These are phyloP conservation scores for Xylaria sp. DNA, from an alignment of 495 filamentous ascomycete genomes.

Conservation along the genomic window DNA sequence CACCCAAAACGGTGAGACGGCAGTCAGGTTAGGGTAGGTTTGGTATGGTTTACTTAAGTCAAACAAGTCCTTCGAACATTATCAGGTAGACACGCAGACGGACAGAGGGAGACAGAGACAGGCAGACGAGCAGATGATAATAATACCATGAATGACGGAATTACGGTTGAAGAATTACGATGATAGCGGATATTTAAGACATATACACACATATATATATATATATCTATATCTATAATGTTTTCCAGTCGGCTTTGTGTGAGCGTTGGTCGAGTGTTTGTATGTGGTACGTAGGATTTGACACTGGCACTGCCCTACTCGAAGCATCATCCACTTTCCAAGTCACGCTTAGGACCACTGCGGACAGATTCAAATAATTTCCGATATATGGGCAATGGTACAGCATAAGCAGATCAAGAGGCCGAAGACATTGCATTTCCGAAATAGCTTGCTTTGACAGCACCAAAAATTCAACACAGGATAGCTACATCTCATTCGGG, in stretches of 20 bases:
- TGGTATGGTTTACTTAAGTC: not conserved
- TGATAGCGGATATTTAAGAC: not conserved
- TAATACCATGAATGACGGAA: not conserved
- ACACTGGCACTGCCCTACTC: not conserved
- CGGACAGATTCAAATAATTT: not conserved
- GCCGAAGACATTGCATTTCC: not conserved
- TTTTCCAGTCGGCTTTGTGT: not conserved
- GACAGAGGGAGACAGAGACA: not conserved
- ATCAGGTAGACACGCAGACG: not conserved
- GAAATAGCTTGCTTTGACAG: constrained; percentile 1
- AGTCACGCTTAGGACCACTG: not conserved
- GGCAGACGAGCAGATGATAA: not conserved
- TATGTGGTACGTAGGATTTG: no score
- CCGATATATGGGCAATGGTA: not conserved
- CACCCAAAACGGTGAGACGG: not conserved
- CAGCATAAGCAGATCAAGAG: not conserved
- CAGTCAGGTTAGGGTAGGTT: not conserved
- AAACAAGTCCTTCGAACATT: not conserved
- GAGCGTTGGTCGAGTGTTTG: not conserved
- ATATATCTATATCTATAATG: no score
- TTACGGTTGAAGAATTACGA: not conserved
- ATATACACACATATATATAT: not conserved
- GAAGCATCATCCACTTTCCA: not conserved
- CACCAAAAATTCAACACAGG: not conserved
- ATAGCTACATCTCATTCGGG: not conserved